A percentile compares a stretch with the other conserved stretches of the same genome.
phyloP scores from a whole-genome alignment of 805 yeast genomes.

The Saccharomycopsis malanga region DNA sequence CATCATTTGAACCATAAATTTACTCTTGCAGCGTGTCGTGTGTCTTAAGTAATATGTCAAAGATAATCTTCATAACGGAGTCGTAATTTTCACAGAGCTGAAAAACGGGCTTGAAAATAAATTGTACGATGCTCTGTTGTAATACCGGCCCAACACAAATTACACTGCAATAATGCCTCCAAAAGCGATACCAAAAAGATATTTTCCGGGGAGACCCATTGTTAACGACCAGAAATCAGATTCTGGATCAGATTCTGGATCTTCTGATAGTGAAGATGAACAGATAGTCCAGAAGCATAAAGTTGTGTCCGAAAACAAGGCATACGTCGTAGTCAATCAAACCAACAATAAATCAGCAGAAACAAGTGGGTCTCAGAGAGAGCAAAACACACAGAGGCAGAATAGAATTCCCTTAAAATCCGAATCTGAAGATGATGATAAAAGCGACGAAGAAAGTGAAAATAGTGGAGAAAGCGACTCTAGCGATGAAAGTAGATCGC shows the following conservation, averaged over 20 bases:
- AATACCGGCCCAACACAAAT: no score
- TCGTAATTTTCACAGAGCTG: no score
- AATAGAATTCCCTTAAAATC: neutral
- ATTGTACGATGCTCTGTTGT: no score
- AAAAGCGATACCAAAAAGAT: neutral
- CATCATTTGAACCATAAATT: no score
- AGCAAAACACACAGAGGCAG: neutral
- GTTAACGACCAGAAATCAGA: neutral
- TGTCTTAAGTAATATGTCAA: no score
- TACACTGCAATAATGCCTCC: constrained; percentile 31
- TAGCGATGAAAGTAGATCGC: neutral
- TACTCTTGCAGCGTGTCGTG: no score
- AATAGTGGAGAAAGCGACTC: constrained; percentile 25
- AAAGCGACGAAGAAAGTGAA: constrained; percentile 27
- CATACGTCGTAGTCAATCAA: constrained; percentile 22
- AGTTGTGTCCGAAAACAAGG: no score
- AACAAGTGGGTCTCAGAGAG: neutral
- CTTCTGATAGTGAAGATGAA: no score
- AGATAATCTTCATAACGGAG: no score
- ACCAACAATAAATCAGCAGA: neutral
- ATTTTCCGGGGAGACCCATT: neutral
- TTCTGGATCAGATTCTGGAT: neutral
- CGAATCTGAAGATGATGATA: neutral
- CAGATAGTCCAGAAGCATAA: neutral
- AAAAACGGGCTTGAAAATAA: no score